Conservation (phyloP, 1,139 yeast genomes). For the Suhomyces taliae region DNA sequence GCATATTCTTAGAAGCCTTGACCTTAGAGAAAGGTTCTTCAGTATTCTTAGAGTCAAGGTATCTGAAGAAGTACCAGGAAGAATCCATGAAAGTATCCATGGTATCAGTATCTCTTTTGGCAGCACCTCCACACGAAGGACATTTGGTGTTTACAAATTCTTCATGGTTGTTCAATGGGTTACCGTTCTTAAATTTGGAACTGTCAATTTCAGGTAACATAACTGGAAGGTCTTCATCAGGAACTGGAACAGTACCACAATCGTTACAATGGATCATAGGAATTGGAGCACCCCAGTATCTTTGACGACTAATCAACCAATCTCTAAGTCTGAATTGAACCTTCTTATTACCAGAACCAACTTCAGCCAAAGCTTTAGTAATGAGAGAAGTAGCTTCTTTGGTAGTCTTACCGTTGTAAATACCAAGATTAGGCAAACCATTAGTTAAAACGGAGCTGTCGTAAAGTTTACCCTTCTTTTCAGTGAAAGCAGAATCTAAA, state of each 20-base stretch:
- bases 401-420: conserved; percentile 49
- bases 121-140: conserved; percentile 75
- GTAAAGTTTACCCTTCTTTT: conserved; percentile 55
- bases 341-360: conserved; percentile 45
- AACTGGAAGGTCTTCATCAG: conserved; percentile 83
- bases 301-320: conserved; percentile 91
- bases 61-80: conserved; percentile 93
- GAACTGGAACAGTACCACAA: conserved; percentile 92
- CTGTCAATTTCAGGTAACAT: conserved; percentile 58
- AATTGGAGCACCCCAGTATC: conserved; percentile 99
- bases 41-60: conserved; percentile 68
- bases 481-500: conserved; percentile 42
- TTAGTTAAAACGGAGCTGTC: conserved; percentile 24
- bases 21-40: conserved; percentile 50
- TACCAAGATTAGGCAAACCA: conserved; percentile 42
- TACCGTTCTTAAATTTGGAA: conserved; percentile 53
- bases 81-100: conserved; percentile 99
- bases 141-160: conserved; percentile 76
- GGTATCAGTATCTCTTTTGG: conserved; percentile 91
- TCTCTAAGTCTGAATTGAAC: conserved; percentile 73
- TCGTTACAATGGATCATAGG: conserved; percentile 83
- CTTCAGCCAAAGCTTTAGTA: conserved; percentile 37
- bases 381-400: conserved; percentile 55
- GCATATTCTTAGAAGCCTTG: conserved; percentile 60
- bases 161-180: conserved; percentile 66